Evolutionary conservation across 805 yeast genomes (phyloP).

Genomic region (Jamesozyma rosinii): DNA sequence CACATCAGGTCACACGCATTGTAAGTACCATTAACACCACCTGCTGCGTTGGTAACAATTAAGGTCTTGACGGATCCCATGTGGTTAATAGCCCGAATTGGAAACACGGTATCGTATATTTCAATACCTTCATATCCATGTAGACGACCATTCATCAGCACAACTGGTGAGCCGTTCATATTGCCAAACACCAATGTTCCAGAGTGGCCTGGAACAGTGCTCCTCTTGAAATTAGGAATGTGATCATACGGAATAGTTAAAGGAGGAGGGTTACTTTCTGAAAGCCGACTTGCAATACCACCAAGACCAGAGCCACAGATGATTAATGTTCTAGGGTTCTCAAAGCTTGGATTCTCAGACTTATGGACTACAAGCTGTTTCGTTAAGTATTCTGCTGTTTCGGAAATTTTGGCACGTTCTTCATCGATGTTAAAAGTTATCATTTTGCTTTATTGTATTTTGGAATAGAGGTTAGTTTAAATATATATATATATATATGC

Average conservation of each 20-base stretch:
- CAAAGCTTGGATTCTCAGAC: conserved; percentile 2
- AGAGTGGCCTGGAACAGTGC: conserved; percentile 87
- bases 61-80: conserved; percentile 50
- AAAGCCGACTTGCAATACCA: conserved; percentile 53
- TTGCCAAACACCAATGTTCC: conserved; percentile 75
- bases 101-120: conserved; percentile 75
- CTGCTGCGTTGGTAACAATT: conserved; percentile 93
- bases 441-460: no score
- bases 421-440: conserved; percentile 3
- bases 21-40: conserved; percentile 63
- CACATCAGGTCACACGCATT: conserved; percentile 88
- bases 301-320: conserved; percentile 95
- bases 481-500: no score
- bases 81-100: conserved; percentile 62
- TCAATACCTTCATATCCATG: conserved; percentile 89
- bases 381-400: background rate
- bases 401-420: background rate
- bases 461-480: no score
- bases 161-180: conserved; percentile 66
- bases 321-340: conserved; percentile 56
- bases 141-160: conserved; percentile 88
- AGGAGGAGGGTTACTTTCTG: conserved; percentile 29
- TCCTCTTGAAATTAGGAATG: conserved; percentile 71
- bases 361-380: background rate
- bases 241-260: conserved; percentile 50